Conservation (phyloP, 2,329 filamentous ascomycete genomes). For the Cladosporium sp. region DNA sequence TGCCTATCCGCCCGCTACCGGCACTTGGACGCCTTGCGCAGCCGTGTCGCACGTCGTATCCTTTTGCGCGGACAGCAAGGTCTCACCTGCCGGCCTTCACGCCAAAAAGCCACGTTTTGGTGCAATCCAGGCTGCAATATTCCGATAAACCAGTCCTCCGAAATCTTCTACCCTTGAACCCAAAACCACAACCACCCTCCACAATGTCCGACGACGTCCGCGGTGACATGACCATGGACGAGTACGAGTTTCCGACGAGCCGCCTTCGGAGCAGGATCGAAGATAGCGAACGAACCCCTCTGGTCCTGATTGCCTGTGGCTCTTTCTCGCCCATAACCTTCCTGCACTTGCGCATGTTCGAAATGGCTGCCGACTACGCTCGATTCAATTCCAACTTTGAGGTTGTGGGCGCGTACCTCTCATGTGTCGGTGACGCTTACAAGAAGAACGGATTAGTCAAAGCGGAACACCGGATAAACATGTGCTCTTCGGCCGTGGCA, state of each 20-base stretch:
- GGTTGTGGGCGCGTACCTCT: conserved; percentile 79
- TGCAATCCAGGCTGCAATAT: not conserved
- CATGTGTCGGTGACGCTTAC: conserved; percentile 70
- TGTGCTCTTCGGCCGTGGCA: conserved; percentile 79
- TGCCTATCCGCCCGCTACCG: conserved; percentile 10
- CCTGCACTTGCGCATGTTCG: conserved; percentile 80
- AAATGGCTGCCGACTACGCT: conserved; percentile 77
- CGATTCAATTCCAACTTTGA: conserved; percentile 74
- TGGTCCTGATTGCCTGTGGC: conserved; percentile 66
- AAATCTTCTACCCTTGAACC: conserved; percentile 13
- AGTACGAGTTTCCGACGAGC: conserved; percentile 60
- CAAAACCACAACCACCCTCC: conserved; percentile 15
- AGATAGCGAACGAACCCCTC: conserved; percentile 55
- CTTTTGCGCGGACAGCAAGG: not conserved
- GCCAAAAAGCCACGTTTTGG: not conserved
- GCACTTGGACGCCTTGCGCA: conserved; percentile 6
- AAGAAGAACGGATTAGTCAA: conserved; percentile 76
- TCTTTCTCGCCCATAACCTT: conserved; percentile 49
- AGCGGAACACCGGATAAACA: conserved; percentile 70
- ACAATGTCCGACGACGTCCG: conserved; percentile 22
- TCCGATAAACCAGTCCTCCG: conserved; percentile 5
- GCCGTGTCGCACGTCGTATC: not conserved
- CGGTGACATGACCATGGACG: conserved; percentile 35
- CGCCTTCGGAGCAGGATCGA: conserved; percentile 55
- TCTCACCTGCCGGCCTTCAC: not conserved